Conservation (phyloP, 441 rosid species). For the Sinapis alba region DNA sequence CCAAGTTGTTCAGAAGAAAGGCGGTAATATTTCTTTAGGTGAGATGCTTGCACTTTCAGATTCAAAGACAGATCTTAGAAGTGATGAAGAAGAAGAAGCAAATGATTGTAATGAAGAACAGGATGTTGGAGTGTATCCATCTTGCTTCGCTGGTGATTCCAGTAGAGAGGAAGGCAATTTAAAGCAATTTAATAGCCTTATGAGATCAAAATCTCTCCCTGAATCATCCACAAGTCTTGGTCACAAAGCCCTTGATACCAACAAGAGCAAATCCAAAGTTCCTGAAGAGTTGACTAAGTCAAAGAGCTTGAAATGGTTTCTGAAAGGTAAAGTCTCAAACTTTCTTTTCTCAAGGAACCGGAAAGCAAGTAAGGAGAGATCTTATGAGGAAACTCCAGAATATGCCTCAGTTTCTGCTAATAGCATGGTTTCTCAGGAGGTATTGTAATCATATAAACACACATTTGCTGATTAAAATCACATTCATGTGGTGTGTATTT, state of each 20-base stretch:
- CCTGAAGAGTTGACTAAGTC: slow-evolving; percentile 59
- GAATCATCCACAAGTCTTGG: slow-evolving; percentile 46
- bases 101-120: slow-evolving; percentile 38
- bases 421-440: slow-evolving; percentile 58
- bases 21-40: slow-evolving; percentile 81
- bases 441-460: slow-evolving; percentile 38
- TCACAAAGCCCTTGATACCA: slow-evolving; percentile 43
- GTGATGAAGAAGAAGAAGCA: slow-evolving; percentile 28
- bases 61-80: slow-evolving; percentile 40
- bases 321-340: slow-evolving; percentile 75
- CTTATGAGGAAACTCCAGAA: slow-evolving; percentile 43
- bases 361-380: slow-evolving; percentile 57
- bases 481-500: neutral
- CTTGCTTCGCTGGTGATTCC: slow-evolving; percentile 45
- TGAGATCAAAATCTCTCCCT: slow-evolving; percentile 77
- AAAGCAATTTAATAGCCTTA: slow-evolving; percentile 52
- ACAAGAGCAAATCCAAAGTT: slow-evolving; percentile 44
- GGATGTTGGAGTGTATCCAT: slow-evolving; percentile 48
- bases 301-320: slow-evolving; percentile 68
- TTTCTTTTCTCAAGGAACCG: slow-evolving; percentile 78
- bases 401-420: slow-evolving; percentile 41
- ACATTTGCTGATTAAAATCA: slow-evolving; percentile 2
- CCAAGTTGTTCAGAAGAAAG: slow-evolving; percentile 43
- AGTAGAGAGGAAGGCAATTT: slow-evolving; percentile 47
- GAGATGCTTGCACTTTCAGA: slow-evolving; percentile 97